These are phyloP conservation scores for Allium cepa DNA, from an alignment of 106 monocot genomes.

Conservation along the genomic window DNA sequence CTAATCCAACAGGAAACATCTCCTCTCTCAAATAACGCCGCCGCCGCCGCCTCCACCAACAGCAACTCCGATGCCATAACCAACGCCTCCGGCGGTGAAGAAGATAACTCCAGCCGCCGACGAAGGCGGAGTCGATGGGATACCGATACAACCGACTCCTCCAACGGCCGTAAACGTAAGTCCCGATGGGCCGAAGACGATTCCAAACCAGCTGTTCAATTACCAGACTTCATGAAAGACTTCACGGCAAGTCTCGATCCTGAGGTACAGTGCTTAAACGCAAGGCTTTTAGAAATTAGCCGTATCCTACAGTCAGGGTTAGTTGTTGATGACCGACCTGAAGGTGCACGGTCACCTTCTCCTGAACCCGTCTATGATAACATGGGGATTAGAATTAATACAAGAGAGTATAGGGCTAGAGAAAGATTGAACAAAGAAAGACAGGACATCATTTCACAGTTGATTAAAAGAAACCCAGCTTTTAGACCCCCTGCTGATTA, in stretches of 20 bases:
- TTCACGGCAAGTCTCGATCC: slow-evolving; percentile 84
- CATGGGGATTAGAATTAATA: slow-evolving; percentile 93
- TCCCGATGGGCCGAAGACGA: slow-evolving; percentile 93
- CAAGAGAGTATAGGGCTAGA: slow-evolving; percentile 76
- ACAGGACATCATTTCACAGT: slow-evolving; percentile 84
- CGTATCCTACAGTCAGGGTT: slow-evolving; percentile 65
- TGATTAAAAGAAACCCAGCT: slow-evolving; percentile 77
- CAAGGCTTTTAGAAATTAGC: slow-evolving; percentile 65
- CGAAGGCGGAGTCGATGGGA: slow-evolving; percentile 92
- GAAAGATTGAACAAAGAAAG: slow-evolving; percentile 75
- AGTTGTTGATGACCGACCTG: slow-evolving; percentile 66
- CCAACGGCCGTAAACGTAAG: slow-evolving; percentile 59
- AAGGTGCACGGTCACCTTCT: slow-evolving; percentile 85
- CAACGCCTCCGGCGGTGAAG: slow-evolving; percentile 58
- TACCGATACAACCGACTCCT: slow-evolving; percentile 15
- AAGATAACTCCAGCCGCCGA: slow-evolving; percentile 59
- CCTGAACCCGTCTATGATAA: slow-evolving; percentile 93
- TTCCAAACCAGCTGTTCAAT: slow-evolving; percentile 43
- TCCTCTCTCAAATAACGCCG: slow-evolving; percentile 15
- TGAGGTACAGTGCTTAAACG: slow-evolving; percentile 82
- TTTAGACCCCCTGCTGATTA: slow-evolving; percentile 94
- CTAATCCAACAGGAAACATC: slow-evolving; percentile 10
- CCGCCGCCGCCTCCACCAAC: slow-evolving; percentile 17
- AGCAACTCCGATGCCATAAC: slow-evolving; percentile 46
- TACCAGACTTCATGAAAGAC: slow-evolving; percentile 98